phyloP scores from a whole-genome alignment of 805 yeast species.

The Pichia californica region DNA sequence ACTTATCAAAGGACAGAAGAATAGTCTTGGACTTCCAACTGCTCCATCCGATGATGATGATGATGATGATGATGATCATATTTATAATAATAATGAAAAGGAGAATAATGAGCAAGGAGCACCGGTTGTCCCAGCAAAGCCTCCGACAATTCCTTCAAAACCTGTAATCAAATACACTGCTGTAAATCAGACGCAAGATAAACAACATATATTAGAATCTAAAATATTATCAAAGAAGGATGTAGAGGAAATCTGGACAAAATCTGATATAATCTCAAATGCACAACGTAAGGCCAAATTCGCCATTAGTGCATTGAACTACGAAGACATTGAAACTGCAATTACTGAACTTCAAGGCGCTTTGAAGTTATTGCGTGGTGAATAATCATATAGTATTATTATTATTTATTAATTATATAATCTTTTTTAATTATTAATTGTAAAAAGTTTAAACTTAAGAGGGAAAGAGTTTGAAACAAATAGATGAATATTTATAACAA shows the following conservation, averaged over 20 bases:
- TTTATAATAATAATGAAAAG: too few relatives aligned
- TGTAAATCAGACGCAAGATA: too few relatives aligned
- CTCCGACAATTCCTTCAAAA: background rate
- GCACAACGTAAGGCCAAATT: slow-evolving; percentile 68
- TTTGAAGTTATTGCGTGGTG: slow-evolving; percentile 35
- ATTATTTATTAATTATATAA: background rate
- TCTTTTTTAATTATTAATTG: too few relatives aligned
- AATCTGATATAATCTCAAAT: slow-evolving; percentile 48
- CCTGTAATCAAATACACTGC: slow-evolving; percentile 2
- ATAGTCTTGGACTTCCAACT: slow-evolving; percentile 23
- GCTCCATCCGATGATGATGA: slow-evolving; percentile 14
- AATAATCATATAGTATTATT: background rate
- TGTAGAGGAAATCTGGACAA: slow-evolving; percentile 44
- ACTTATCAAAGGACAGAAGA: slow-evolving; percentile 27
- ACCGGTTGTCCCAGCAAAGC: background rate
- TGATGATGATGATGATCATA: too few relatives aligned
- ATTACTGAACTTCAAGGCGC: slow-evolving; percentile 53
- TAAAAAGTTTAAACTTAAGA: too few relatives aligned
- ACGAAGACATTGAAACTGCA: slow-evolving; percentile 68
- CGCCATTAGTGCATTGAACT: slow-evolving; percentile 73
- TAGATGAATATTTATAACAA: too few relatives aligned
- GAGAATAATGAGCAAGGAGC: too few relatives aligned
- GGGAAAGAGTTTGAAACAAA: too few relatives aligned
- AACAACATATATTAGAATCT: too few relatives aligned
- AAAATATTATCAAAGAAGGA: slow-evolving; percentile 28